Evolutionary conservation across 257 asterid genomes (phyloP).

Genomic region (Solanum virginianum): DNA sequence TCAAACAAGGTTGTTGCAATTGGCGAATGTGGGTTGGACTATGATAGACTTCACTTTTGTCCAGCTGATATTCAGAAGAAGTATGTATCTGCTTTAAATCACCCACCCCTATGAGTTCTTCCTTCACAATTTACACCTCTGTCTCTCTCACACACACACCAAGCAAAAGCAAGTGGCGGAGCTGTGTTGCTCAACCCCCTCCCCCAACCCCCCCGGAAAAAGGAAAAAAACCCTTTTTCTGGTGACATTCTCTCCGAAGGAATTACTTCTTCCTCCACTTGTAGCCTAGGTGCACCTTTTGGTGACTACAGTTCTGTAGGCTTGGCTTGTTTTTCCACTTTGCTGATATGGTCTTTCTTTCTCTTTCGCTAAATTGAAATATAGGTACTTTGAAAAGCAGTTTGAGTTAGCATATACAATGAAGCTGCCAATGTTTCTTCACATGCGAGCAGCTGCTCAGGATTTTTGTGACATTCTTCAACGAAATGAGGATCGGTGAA

Average conservation of each 20-base stretch:
- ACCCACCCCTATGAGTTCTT: neutral
- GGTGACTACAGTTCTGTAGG: neutral
- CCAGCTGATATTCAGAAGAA: constrained; percentile 72
- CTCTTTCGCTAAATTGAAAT: constrained; percentile 1
- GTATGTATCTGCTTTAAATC: constrained; percentile 36
- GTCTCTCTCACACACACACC: neutral
- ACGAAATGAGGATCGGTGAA: constrained; percentile 55
- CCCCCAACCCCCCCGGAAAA: neutral
- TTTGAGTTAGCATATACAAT: constrained; percentile 78
- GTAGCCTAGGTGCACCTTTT: neutral
- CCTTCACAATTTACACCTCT: neutral
- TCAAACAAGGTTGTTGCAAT: constrained; percentile 91
- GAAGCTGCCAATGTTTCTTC: constrained; percentile 97
- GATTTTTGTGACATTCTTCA: constrained; percentile 73
- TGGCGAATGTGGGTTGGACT: constrained; percentile 98
- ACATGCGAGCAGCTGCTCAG: constrained; percentile 96
- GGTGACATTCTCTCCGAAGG: neutral
- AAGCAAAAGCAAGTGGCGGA: neutral
- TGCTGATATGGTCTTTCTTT: neutral
- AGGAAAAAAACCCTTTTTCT: neutral
- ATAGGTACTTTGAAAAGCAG: constrained; percentile 89
- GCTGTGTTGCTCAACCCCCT: neutral
- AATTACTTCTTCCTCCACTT: neutral
- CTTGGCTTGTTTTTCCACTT: neutral
- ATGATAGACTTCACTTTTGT: constrained; percentile 92